A percentile compares a stretch with the other conserved stretches of the same genome.
Conservation (phyloP, 106 monocot genomes). For the Posidonia australis region DNA sequence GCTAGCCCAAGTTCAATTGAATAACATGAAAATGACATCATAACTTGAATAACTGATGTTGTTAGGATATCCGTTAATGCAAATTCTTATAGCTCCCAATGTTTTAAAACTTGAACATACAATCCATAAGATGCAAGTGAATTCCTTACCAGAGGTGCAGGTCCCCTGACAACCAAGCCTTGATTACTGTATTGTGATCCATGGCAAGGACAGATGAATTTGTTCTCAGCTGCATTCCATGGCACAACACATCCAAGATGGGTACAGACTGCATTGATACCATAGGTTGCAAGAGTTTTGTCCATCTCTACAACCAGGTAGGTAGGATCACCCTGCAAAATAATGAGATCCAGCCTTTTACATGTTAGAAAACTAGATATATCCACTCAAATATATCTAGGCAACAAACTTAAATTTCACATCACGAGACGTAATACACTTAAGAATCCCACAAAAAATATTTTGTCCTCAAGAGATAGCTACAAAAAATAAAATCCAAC, state of each 20-base stretch:
- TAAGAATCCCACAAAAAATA: too few species aligned
- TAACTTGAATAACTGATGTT: background rate
- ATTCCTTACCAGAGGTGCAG: conserved; percentile 85
- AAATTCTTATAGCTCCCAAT: background rate
- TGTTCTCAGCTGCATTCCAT: conserved; percentile 87
- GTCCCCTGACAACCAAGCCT: conserved; percentile 87
- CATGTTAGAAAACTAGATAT: too few species aligned
- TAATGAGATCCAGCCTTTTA: too few species aligned
- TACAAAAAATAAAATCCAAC: too few species aligned
- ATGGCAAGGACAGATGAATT: conserved; percentile 97
- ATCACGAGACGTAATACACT: too few species aligned
- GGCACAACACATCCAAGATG: conserved; percentile 96
- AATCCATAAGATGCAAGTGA: too few species aligned
- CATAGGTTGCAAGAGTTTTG: conserved; percentile 79
- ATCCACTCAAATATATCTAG: too few species aligned
- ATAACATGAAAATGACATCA: too few species aligned
- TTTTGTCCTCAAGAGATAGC: too few species aligned
- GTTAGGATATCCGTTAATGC: background rate
- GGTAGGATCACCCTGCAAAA: conserved; percentile 87
- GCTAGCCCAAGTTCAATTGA: too few species aligned
- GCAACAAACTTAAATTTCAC: too few species aligned
- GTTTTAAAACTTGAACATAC: background rate
- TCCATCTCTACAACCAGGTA: conserved; percentile 87
- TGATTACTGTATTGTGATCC: conserved; percentile 95
- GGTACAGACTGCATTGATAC: conserved; percentile 93